phyloP scores from a whole-genome alignment of 768 basidiomycete genomes.

The Peribolospora kevripleyi region DNA sequence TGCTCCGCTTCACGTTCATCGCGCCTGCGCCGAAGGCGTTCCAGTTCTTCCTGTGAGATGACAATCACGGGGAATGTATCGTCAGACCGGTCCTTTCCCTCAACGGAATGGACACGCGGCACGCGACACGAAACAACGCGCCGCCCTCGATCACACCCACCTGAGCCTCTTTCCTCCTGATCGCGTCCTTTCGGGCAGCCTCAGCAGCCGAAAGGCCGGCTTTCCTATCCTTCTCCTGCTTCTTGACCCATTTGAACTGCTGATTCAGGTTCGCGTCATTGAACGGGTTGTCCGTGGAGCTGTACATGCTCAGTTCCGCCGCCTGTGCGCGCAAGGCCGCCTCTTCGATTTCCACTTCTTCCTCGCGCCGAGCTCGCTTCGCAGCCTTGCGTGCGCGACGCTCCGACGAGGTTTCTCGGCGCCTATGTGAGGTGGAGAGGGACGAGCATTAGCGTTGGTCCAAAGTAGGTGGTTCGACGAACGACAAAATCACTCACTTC shows the following conservation, averaged over 20 bases:
- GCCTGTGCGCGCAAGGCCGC: background rate
- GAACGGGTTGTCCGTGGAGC: constrained; percentile 90
- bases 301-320: constrained; percentile 84
- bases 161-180: constrained; percentile 67
- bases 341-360: constrained; percentile 16
- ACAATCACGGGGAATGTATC: background rate
- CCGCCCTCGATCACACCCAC: constrained; percentile 7
- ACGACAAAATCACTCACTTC: constrained; percentile 23
- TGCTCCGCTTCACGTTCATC: constrained; percentile 83
- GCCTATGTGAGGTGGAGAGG: constrained; percentile 27
- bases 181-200: constrained; percentile 48
- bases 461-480: background rate
- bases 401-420: constrained; percentile 68
- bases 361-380: constrained; percentile 40
- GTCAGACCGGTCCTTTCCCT: background rate
- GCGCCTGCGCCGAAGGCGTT: constrained; percentile 62
- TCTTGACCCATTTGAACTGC: constrained; percentile 98
- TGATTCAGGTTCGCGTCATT: constrained; percentile 89
- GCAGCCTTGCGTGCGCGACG: constrained; percentile 63
- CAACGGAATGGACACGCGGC: too few species aligned
- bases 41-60: constrained; percentile 45
- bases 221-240: constrained; percentile 85
- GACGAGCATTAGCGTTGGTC: constrained; percentile 15
- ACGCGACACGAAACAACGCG: background rate
- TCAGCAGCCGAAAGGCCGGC: constrained; percentile 56